Base-by-base conservation (phyloP, 352 stramenopile genomes). In the Phytophthora colocasiae region DNA sequence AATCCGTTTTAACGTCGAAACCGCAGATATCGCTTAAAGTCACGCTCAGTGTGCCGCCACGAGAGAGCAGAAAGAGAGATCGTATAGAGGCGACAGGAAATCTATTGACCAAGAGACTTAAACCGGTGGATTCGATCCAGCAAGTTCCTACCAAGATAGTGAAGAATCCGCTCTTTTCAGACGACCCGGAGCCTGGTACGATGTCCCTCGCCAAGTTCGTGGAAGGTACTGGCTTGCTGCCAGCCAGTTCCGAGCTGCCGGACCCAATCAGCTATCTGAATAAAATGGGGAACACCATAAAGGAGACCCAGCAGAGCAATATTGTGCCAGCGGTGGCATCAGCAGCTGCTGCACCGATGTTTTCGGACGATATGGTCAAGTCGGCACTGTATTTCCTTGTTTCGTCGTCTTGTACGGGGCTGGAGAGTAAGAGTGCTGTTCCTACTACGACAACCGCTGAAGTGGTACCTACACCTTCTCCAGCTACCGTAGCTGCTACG, bases 231-330 rank as follows among this genome's bases (percentile, higher is more conserved):
- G 75, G 75, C 0, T 45, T 85, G 29, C 34, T 91, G 15, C 82
- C 80, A 0, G 71, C 71, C 40, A 89, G 82, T 63, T 83, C 78
- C 1, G 82, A 91, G 15, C 63, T 91, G 17, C 80, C 82, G 0
- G 80, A 91, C 49, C 82, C 82, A 4, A 89, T 91, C 50, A 89
- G 78, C 52, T 91, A 91, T 54, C 51, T 91, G 26, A 78, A 36
- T 48, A 80, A 54, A 58, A 41, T 38, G 63, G 6, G 22, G 22
- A 22, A 22, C 47, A 29, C 44, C 63, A 31, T 40, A 1, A 63
- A 58, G 29, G 44, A 24, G 19, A 14, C 34, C 4, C 11, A 47
- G 14, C 32, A 54, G 36, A 7, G 38, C 4, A 27, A 29, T 38
- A 19, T 15, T n/a, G 15, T 15, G 17, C 50, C 34, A 49, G n/a